Conservation (phyloP, 2,329 filamentous ascomycete species). For the Verticillium klebahnii region DNA sequence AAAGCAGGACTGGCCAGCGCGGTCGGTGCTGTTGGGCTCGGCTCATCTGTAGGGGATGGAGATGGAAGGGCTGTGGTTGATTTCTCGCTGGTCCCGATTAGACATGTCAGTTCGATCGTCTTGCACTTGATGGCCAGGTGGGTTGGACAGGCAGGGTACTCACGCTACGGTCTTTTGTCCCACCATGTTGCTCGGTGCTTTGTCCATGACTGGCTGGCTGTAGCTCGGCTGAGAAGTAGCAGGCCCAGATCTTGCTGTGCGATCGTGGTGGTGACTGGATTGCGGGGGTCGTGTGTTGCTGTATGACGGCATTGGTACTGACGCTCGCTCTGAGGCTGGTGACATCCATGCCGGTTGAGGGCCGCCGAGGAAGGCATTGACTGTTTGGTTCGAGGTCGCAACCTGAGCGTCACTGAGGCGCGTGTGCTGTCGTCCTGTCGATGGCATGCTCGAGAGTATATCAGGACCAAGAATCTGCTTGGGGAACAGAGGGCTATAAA, state of each 20-base stretch:
- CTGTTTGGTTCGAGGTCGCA: conserved; percentile 34
- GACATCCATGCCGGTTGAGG: neutral
- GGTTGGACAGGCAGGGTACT: neutral
- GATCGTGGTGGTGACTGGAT: neutral
- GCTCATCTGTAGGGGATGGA: conserved; percentile 58
- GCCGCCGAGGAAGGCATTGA: conserved; percentile 31
- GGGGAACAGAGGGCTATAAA: neutral
- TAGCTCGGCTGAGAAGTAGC: neutral
- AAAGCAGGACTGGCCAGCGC: neutral
- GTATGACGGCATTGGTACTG: neutral
- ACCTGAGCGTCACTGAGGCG: conserved; percentile 18
- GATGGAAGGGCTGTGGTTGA: conserved; percentile 47
- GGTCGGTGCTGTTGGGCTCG: conserved; percentile 34
- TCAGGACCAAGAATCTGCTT: neutral
- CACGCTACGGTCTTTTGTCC: neutral
- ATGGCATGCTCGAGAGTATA: conserved; percentile 1
- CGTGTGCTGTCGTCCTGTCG: conserved; percentile 8
- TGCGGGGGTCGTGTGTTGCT: neutral
- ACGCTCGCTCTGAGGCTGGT: neutral
- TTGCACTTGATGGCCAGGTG: neutral
- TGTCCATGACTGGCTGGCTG: neutral
- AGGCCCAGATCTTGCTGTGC: neutral
- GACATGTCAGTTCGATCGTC: neutral
- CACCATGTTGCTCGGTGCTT: neutral
- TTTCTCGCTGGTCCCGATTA: neutral